Percentiles rank a stretch among this genome's conserved stretches.
These are phyloP conservation scores for Lichtheimia ramosa DNA, from an alignment of 371 early-diverging fungal genomes.

Conservation along the genomic window DNA sequence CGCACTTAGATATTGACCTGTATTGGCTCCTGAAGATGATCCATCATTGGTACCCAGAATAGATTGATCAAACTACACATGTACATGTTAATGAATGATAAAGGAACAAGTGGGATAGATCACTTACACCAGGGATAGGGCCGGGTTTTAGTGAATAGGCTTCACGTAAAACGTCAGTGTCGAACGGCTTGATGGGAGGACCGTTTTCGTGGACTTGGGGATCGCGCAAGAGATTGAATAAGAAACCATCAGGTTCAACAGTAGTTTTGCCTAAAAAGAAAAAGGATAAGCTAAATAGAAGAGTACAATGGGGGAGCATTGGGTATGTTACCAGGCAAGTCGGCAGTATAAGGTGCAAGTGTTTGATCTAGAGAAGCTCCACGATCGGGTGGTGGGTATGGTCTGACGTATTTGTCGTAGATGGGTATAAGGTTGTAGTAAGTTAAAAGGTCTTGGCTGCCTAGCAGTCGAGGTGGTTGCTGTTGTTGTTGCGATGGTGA, in stretches of 20 bases:
- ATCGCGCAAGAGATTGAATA: slow-evolving; percentile 43
- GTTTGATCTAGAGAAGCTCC: slow-evolving; percentile 45
- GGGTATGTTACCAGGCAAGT: slow-evolving; percentile 55
- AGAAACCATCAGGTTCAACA: slow-evolving; percentile 40
- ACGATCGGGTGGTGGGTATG: slow-evolving; percentile 43
- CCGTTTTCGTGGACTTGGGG: slow-evolving; percentile 39
- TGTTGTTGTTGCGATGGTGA: background rate
- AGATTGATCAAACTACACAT: slow-evolving; percentile 55
- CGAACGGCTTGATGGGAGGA: slow-evolving; percentile 35
- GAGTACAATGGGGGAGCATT: background rate
- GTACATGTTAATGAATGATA: no score
- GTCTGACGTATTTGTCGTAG: slow-evolving; percentile 58
- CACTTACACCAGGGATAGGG: slow-evolving; percentile 58
- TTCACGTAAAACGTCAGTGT: slow-evolving; percentile 48
- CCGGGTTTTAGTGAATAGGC: slow-evolving; percentile 57
- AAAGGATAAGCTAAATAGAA: background rate
- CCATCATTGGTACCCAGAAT: slow-evolving; percentile 56
- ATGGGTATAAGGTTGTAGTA: slow-evolving; percentile 57
- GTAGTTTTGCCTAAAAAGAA: slow-evolving; percentile 31
- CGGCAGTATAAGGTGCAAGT: slow-evolving; percentile 49
- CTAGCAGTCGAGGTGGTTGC: slow-evolving; percentile 33
- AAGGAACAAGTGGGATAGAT: background rate
- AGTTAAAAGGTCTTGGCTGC: slow-evolving; percentile 57
- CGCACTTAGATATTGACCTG: slow-evolving; percentile 11
- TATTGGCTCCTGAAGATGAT: slow-evolving; percentile 10